Conservation (phyloP, 2,329 filamentous ascomycete genomes). For the Colletotrichum liriopes region DNA sequence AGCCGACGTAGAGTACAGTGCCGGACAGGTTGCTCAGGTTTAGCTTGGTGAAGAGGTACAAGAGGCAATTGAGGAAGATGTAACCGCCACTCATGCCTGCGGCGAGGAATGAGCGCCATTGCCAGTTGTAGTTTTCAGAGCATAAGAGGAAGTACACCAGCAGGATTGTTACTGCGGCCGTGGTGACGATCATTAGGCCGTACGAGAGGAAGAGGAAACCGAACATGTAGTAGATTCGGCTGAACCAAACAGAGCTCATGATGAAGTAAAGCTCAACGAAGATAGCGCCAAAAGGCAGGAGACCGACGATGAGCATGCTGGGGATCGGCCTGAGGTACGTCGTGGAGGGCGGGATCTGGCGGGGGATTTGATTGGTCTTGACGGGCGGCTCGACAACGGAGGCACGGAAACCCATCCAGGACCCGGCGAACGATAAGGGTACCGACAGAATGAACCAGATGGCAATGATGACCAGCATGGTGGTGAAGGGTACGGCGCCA, state of each 20-base stretch:
- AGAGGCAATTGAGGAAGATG: slow-evolving; percentile 90
- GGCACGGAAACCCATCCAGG: slow-evolving; percentile 92
- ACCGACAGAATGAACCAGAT: slow-evolving; percentile 99
- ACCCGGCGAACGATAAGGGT: slow-evolving; percentile 89
- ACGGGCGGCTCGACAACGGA: slow-evolving; percentile 82
- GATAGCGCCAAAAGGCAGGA: slow-evolving; percentile 95
- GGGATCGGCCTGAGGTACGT: slow-evolving; percentile 90
- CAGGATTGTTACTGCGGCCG: slow-evolving; percentile 90
- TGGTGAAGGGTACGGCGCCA: slow-evolving; percentile 95
- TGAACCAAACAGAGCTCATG: slow-evolving; percentile 99
- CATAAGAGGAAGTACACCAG: slow-evolving; percentile 98
- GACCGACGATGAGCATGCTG: slow-evolving; percentile 91
- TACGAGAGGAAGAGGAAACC: slow-evolving; percentile 99
- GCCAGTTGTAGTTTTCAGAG: slow-evolving; percentile 98
- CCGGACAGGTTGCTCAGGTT: slow-evolving; percentile 88
- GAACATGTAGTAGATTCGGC: slow-evolving; percentile 99
- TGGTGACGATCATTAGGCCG: slow-evolving; percentile 96
- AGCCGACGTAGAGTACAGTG: slow-evolving; percentile 92
- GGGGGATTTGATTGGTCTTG: slow-evolving; percentile 96
- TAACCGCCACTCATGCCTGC: slow-evolving; percentile 93
- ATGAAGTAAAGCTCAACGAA: slow-evolving; percentile 99
- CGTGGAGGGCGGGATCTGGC: slow-evolving; percentile 89
- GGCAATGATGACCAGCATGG: slow-evolving; percentile 92
- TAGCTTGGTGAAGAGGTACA: slow-evolving; percentile 92
- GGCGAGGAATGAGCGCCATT: slow-evolving; percentile 95